A percentile compares a stretch with the other conserved stretches of the same genome.
Conservation (phyloP, 352 stramenopile species). For the Globisporangium cylindrosporum region DNA sequence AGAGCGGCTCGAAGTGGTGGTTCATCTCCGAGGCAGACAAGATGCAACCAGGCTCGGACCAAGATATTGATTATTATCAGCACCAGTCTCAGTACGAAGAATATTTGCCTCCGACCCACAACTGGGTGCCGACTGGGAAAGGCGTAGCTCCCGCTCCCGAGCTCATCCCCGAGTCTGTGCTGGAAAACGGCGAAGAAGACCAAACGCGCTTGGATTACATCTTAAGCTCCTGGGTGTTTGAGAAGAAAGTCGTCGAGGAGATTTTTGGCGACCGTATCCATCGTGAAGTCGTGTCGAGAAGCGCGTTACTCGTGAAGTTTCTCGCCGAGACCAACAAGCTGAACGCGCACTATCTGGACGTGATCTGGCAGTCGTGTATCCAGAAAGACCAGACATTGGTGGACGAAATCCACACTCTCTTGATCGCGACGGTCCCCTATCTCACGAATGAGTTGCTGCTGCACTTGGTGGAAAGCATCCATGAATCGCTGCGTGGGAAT, state of each 20-base stretch:
- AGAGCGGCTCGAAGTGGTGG: constrained; percentile 98
- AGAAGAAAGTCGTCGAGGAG: constrained; percentile 78
- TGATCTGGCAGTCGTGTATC: constrained; percentile 79
- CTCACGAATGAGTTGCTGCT: constrained; percentile 68
- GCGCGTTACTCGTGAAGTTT: constrained; percentile 80
- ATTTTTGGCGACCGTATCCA: constrained; percentile 90
- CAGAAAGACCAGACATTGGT: constrained; percentile 84
- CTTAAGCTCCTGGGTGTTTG: constrained; percentile 65
- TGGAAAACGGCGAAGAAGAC: constrained; percentile 53
- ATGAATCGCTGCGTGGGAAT: constrained; percentile 48
- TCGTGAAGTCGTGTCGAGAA: constrained; percentile 83
- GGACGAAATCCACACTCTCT: constrained; percentile 78
- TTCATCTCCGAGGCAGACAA: constrained; percentile 98
- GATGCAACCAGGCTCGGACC: constrained; percentile 95
- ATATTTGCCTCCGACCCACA: constrained; percentile 81
- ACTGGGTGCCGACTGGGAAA: constrained; percentile 88
- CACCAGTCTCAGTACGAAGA: constrained; percentile 95
- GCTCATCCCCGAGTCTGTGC: constrained; percentile 59
- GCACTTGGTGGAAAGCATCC: constrained; percentile 70
- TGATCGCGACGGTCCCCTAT: constrained; percentile 76
- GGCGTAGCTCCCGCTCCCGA: constrained; percentile 69
- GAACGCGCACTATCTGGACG: constrained; percentile 54
- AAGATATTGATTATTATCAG: constrained; percentile 99
- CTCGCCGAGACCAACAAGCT: constrained; percentile 79
- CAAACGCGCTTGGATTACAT: constrained; percentile 64